Conservation (phyloP, 139 green algal species). For the Chlorella sp. region DNA sequence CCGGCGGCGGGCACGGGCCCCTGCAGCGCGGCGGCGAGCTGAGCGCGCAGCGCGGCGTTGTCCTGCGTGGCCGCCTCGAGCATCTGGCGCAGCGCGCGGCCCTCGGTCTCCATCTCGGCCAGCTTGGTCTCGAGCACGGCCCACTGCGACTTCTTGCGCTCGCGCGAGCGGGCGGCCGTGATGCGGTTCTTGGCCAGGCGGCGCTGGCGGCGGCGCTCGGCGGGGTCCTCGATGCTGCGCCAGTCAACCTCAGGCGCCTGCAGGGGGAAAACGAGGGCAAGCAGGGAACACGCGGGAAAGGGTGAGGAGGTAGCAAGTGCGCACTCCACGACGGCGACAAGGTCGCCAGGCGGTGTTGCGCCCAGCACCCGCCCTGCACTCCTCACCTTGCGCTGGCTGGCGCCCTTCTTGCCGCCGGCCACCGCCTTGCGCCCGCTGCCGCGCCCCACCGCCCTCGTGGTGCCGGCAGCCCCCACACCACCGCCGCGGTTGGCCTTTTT, state of each 20-base stretch:
- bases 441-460: not conserved
- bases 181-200: conserved; percentile 60
- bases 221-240: conserved; percentile 47
- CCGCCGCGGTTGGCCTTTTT: no score
- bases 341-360: no score
- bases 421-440: not conserved
- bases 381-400: conserved; percentile 8
- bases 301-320: no score
- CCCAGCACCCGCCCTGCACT: no score
- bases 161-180: conserved; percentile 49
- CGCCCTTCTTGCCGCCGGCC: not conserved
- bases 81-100: conserved; percentile 29
- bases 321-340: no score
- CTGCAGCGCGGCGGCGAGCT: conserved; percentile 15
- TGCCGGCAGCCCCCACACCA: no score
- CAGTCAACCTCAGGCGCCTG: conserved; percentile 42
- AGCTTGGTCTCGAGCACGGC: conserved; percentile 33
- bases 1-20: no score
- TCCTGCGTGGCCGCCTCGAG: conserved; percentile 29
- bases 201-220: conserved; percentile 48
- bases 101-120: conserved; percentile 36
- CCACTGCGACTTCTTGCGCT: conserved; percentile 55
- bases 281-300: no score
- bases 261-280: no score
- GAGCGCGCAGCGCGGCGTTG: conserved; percentile 25